These are phyloP conservation scores for Aspergillus phoenicis DNA, from an alignment of 2,329 filamentous ascomycete genomes.

Conservation along the genomic window DNA sequence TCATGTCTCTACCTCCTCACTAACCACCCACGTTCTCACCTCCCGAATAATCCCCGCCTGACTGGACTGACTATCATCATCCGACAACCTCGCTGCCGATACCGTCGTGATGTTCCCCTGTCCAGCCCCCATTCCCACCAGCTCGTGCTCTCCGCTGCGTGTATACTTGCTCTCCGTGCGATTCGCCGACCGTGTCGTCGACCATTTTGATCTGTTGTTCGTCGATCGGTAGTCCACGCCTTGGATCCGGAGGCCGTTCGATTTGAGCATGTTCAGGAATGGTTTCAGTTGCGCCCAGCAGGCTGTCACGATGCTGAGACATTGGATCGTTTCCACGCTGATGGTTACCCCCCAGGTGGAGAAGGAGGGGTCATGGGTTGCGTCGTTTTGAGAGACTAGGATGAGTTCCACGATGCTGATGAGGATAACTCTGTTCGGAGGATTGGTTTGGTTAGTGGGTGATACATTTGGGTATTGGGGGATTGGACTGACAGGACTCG, in stretches of 20 bases:
- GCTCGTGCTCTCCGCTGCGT: not conserved
- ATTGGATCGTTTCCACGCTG: conserved; percentile 23
- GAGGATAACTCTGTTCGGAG: conserved; percentile 17
- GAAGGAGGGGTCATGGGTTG: conserved; percentile 21
- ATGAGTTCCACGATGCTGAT: conserved; percentile 19
- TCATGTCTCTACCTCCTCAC: conserved; percentile 2
- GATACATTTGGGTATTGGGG: not conserved
- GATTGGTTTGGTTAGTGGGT: not conserved
- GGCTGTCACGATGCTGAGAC: conserved; percentile 29
- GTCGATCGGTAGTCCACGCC: conserved; percentile 15
- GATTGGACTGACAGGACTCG: conserved; percentile 23
- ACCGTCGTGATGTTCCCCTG: conserved; percentile 15
- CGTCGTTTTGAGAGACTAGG: conserved; percentile 12
- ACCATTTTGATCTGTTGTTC: not conserved
- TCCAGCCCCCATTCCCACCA: conserved; percentile 8
- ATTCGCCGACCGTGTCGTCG: not conserved
- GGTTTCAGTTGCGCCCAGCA: conserved; percentile 27
- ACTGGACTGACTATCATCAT: conserved; percentile 24
- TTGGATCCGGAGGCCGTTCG: conserved; percentile 22
- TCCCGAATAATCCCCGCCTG: conserved; percentile 23
- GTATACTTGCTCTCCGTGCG: not conserved
- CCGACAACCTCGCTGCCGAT: conserved; percentile 18
- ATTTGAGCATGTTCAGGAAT: conserved; percentile 25
- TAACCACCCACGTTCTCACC: conserved; percentile 19
- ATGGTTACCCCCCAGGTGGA: conserved; percentile 24